Conservation (phyloP, 2,329 filamentous ascomycete genomes). For the Epichloe hybrida region DNA sequence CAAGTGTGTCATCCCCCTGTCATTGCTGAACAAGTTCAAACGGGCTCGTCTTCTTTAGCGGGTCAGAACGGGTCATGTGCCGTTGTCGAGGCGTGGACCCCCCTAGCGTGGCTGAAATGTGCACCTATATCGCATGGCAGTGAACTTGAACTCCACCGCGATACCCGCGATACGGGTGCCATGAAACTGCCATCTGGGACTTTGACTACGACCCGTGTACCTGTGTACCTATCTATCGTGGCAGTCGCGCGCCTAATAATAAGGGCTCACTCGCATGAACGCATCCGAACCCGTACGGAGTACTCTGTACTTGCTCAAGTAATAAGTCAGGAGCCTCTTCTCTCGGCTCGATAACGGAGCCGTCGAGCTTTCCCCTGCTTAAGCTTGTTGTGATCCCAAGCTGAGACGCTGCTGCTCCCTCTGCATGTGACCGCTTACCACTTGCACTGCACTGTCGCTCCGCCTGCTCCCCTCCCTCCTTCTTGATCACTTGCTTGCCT, state of each 20-base stretch:
- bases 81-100: background rate
- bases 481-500: constrained; percentile 4
- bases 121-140: background rate
- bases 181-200: too few species aligned
- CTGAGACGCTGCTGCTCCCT: background rate
- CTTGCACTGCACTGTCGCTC: too few species aligned
- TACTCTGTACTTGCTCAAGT: too few species aligned
- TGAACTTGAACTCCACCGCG: background rate
- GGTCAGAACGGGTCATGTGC: background rate
- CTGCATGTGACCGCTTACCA: too few species aligned
- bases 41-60: background rate
- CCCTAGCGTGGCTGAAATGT: background rate
- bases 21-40: background rate
- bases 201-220: too few species aligned
- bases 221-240: too few species aligned
- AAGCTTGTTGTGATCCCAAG: background rate
- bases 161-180: too few species aligned
- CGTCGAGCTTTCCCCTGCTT: background rate
- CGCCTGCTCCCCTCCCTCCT: background rate
- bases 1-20: too few species aligned
- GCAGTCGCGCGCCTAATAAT: too few species aligned
- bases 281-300: too few species aligned
- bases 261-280: too few species aligned
- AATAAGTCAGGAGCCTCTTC: too few species aligned
- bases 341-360: background rate